Conservation (phyloP, 805 yeast genomes). For the Lipomyces japonicus region DNA sequence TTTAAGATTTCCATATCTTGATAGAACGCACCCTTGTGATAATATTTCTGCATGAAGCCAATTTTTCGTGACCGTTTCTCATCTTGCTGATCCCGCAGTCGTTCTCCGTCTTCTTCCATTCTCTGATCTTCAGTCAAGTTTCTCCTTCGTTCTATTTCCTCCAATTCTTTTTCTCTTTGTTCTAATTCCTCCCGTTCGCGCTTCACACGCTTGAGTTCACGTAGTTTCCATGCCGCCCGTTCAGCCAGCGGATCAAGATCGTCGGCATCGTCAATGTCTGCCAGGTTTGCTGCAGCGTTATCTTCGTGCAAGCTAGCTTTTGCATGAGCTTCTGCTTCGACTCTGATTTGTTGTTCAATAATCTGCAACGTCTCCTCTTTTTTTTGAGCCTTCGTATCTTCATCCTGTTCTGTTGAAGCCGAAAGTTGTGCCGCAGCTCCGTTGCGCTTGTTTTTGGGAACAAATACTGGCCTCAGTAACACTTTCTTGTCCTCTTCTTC, state of each 20-base stretch:
- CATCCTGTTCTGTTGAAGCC: conserved; percentile 3
- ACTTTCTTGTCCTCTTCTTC: conserved; percentile 32
- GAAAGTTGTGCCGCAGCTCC: conserved; percentile 6
- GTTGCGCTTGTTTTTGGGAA: conserved; percentile 30
- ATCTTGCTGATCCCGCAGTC: conserved; percentile 22
- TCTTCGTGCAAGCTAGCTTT: conserved; percentile 27
- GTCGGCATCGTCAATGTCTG: conserved; percentile 46
- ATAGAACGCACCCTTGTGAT: conserved; percentile 38
- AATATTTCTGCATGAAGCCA: conserved; percentile 32
- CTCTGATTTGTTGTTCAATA: conserved; percentile 34
- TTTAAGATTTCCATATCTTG: conserved; percentile 37
- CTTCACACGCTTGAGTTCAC: conserved; percentile 41
- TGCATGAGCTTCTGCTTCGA: conserved; percentile 31
- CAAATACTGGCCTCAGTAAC: conserved; percentile 35
- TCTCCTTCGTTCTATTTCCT: conserved; percentile 37
- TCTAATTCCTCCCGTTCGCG: conserved; percentile 41
- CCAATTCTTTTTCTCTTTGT: conserved; percentile 38
- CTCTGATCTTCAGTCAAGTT: conserved; percentile 34
- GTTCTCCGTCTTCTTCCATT: conserved; percentile 22
- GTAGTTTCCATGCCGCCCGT: conserved; percentile 41
- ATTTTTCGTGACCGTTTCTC: conserved; percentile 16
- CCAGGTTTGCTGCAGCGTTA: conserved; percentile 28
- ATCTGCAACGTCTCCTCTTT: conserved; percentile 30
- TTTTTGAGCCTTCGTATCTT: conserved; percentile 2
- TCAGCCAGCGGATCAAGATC: conserved; percentile 52